Conservation (phyloP, 2,329 filamentous ascomycete species). For the Venturiaceae sp. region DNA sequence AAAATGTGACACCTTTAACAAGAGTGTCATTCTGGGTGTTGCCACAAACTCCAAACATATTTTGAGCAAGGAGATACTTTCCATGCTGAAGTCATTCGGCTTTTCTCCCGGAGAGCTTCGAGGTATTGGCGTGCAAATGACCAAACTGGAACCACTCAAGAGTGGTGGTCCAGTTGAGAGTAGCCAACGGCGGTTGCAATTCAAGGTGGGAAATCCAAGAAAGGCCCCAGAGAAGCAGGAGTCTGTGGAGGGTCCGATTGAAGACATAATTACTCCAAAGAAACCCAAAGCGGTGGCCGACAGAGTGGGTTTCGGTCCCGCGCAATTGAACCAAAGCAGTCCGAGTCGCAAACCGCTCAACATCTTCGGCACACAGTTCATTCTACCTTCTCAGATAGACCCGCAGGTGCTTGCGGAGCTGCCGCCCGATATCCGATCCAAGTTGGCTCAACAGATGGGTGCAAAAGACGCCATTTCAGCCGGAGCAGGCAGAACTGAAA, state of each 20-base stretch:
- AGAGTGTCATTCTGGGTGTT: constrained; percentile 72
- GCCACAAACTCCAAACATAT: constrained; percentile 65
- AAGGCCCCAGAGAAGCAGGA: constrained; percentile 10
- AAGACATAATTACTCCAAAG: constrained; percentile 33
- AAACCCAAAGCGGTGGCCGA: constrained; percentile 18
- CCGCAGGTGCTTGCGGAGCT: constrained; percentile 73
- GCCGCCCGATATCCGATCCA: constrained; percentile 71
- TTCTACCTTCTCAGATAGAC: constrained; percentile 77
- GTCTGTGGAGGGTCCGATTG: constrained; percentile 31
- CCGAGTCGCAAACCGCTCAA: constrained; percentile 61
- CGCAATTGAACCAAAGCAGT: constrained; percentile 31
- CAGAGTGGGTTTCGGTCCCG: constrained; percentile 26
- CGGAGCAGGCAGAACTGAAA: background rate
- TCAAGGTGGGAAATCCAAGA: constrained; percentile 44
- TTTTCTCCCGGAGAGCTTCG: constrained; percentile 89
- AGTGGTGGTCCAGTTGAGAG: constrained; percentile 47
- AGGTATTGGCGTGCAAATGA: constrained; percentile 87
- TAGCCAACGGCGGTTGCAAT: constrained; percentile 71
- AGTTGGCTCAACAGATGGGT: constrained; percentile 41
- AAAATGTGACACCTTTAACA: constrained; percentile 90
- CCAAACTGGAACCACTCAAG: constrained; percentile 77
- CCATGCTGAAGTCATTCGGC: constrained; percentile 68
- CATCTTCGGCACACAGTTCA: constrained; percentile 79
- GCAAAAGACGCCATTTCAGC: background rate
- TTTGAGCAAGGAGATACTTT: constrained; percentile 75